These are phyloP conservation scores for Backusella psychrophila DNA, from an alignment of 192 early-diverging fungal genomes.

Conservation along the genomic window DNA sequence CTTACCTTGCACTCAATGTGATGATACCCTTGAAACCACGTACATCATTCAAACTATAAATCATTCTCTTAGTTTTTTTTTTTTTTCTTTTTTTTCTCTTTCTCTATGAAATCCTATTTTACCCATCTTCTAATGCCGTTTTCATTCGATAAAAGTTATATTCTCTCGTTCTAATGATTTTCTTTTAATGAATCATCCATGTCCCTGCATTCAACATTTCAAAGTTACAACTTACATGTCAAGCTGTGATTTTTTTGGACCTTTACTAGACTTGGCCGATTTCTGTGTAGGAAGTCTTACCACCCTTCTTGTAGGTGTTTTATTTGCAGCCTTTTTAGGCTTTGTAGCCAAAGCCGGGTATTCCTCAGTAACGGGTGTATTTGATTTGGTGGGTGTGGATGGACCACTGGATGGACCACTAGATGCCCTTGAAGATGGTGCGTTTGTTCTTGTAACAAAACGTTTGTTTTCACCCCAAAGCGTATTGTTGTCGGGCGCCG, in stretches of 20 bases:
- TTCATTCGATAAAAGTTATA: conserved; percentile 36
- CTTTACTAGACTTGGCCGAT: not conserved
- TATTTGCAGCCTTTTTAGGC: not conserved
- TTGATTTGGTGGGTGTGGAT: not conserved
- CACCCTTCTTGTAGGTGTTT: not conserved
- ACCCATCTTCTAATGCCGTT: conserved; percentile 26
- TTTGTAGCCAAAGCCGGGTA: not conserved
- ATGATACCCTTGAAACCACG: conserved; percentile 35
- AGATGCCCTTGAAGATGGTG: not conserved
- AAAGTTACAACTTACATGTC: not conserved
- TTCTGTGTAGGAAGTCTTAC: not conserved
- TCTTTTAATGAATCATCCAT: no score
- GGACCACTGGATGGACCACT: not conserved
- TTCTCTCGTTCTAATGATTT: conserved; percentile 9
- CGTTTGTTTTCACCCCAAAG: conserved; percentile 2
- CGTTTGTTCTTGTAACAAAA: not conserved
- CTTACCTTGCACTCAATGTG: conserved; percentile 34
- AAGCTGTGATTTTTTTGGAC: not conserved
- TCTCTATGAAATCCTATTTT: not conserved
- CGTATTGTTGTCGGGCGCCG: conserved; percentile 5
- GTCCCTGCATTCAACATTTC: no score
- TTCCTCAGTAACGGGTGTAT: not conserved
- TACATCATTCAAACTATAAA: conserved; percentile 28
- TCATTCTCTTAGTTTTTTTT: not conserved
- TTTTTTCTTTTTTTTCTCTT: not conserved